Base-by-base conservation (phyloP, 345 rosid genomes). In the Zanthoxylum bungeanum region DNA sequence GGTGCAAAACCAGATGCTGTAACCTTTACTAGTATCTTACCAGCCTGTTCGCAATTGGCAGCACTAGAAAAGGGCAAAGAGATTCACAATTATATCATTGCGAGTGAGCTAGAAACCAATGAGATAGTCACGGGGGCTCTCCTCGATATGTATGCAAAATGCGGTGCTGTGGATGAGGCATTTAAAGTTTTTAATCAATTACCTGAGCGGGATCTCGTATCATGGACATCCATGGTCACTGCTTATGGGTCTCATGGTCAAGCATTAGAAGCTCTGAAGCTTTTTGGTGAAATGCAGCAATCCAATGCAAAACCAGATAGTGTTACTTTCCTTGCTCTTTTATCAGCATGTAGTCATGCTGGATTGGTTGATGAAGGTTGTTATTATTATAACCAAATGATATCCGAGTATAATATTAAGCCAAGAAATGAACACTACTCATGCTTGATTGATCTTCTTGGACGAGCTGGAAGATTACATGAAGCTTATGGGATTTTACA, bases 61-160 rank as follows among this genome's bases (percentile, higher is more conserved):
- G 85, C 85, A 42, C 68, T 92, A 59, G 93, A 80, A 73, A 86
- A 86, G 76, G 93, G 97, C 33, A 85, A 78, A 77, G 81, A 78
- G 63, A 88, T 92, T 78, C 93, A 89, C 79, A 64, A 64, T 10
- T 73, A 56, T 39, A 63, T 89, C 47, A 47, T 27, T 6, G 83
- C 73, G 55, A 78, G 36, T 49, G 58, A 66, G 34, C 64, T 85
- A n/a, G 81, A 85, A 46, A 40, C 44, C 42, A 85, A 86, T 60
- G 81, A 81, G 70, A 51, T 85, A 50, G 84, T 88, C 71, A 86
- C 82, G 88, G 89, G 91, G 36, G 91, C 93, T 19, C 88, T 89
- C 51, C 89, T 92, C 17, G 93, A 89, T 78, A 88, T 89, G 93
- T 92, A 88, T 72, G 89, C 93, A 25, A 92, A 92, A 82, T 89